Conservation (phyloP, 352 stramenopile species). For the Phytophthora hybrid region DNA sequence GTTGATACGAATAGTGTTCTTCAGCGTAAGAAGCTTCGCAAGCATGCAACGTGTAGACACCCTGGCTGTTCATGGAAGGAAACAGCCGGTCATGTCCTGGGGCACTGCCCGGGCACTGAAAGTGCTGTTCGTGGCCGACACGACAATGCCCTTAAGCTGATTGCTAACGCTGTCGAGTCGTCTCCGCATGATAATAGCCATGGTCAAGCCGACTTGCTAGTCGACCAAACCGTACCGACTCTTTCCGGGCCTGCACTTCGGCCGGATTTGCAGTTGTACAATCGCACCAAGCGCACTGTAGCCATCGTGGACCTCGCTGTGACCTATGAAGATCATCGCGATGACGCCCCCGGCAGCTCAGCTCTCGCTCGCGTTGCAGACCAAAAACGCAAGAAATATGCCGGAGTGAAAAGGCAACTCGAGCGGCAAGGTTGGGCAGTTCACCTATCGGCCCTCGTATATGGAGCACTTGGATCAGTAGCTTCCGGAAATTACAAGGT, state of each 20-base stretch:
- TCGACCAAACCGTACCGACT: neutral
- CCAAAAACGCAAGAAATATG: neutral
- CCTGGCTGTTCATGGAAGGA: neutral
- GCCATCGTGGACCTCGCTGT: neutral
- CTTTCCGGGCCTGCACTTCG: neutral
- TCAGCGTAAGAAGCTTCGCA: neutral
- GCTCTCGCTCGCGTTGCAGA: neutral
- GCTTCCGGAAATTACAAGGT: neutral
- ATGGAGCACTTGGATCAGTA: slow-evolving; percentile 17
- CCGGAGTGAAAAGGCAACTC: neutral
- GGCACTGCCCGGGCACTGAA: neutral
- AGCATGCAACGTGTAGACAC: neutral
- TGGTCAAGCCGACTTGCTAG: neutral
- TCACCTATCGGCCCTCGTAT: slow-evolving; percentile 13
- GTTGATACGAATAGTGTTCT: neutral
- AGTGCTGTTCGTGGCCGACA: neutral
- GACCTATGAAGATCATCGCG: neutral
- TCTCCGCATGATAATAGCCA: neutral
- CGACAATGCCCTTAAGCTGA: neutral
- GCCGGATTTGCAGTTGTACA: neutral
- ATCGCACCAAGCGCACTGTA: neutral
- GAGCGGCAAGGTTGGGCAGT: neutral
- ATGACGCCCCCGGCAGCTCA: neutral
- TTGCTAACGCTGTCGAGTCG: neutral
- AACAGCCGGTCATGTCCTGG: neutral